Base-by-base conservation (phyloP, 768 basidiomycete species). In the Leccinellum rugosiceps region DNA sequence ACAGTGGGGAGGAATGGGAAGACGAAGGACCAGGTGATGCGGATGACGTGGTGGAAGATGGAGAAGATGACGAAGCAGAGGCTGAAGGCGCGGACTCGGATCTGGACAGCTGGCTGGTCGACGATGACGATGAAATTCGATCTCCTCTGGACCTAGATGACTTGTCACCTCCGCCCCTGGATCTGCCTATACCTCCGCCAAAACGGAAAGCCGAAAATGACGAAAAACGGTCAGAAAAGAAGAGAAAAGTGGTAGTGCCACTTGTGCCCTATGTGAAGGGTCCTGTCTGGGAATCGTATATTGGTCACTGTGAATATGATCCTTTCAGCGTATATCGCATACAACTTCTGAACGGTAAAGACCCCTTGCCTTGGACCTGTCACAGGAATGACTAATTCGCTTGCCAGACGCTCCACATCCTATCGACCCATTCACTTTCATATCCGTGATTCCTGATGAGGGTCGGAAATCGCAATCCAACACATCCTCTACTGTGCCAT, bases 1-100 rank as follows among this genome's bases (percentile, higher is more conserved):
- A 99, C 74, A 94, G 92, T 52, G 96, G 92, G 14, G 93, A 87
- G 64, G 97, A 98, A 64, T 98, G 97, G 97, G 92, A 93, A 60
- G 90, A 89, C 56, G 94, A 94, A 68, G 85, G 86, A 21, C 79
- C 77, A 13, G 83, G 80, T 3, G 92, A 87, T 23, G 90, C 84
- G 11, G 92, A 87, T 50, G 90, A 91, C 50, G 88, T 90, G 54
- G 82, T 87, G 7, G 77, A 77, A 43, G 75, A 75, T 34, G 78
- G 65, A 19, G 86, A 88, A 6, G 90, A 91, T 15, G 86, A 79
- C 13, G 87, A 84, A 14, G 85, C 80, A 5, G 86, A 84, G 10
- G 83, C 81, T 9, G 83, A 75, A 10, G 82, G 79, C 1, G 75
- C 73, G 6, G 76, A 75, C 48, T 72, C 72, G 19, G 85, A 82